Base-by-base conservation (phyloP, 2,329 filamentous ascomycete species). In the Xylariaceae sp. region DNA sequence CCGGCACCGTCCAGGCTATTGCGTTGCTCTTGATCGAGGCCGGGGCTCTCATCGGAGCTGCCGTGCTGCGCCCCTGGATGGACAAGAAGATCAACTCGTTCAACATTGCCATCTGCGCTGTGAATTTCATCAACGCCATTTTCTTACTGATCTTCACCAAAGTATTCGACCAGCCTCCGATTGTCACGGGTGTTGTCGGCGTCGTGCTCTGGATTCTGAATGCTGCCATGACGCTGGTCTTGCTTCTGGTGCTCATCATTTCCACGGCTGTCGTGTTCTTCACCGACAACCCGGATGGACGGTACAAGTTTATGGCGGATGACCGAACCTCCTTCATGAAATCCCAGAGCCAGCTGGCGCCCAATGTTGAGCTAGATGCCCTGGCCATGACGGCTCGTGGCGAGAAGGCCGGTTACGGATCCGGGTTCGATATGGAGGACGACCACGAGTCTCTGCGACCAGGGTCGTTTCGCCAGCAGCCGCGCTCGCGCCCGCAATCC, bases 251-350 rank as follows among this genome's bases (percentile, higher is more conserved):
- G 67, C 79, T 96, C 35, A 73, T 90, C 36, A 74, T 88, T 52
- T 81, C 83, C 7, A 88, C 85, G 3, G 67, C 59, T 4, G 54
- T 90, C 50, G 85, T 87, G 32, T 80, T 96, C 57, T 78, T 88
- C 60, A 86, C 87, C 46, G 94, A 94, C 75, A 94, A 96, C 66
- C 90, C 90, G 15, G 90, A 97, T 60, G 87, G 85, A 29, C 83
- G 89, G 46, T 97, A 97, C 66, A 88, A 95, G 64, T 88, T 88
- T 55, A 96, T 97, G 89, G 84, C 85, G 38, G 90, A 97, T 56
- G 90, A 97, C 63, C 83, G 90, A 54, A 88, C 87, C 36, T 96
- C 89, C 8, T 96, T 97, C 68, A 95, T 96, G 80, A 96, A 96
- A 71, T 95, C 88, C 11, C 85, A 92, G 62, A 85, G 85, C 4